Evolutionary conservation across 192 early-diverging fungal species (phyloP), one percentile per base, ranked within the genome.

Genomic region (Phycomyces nitens): DNA sequence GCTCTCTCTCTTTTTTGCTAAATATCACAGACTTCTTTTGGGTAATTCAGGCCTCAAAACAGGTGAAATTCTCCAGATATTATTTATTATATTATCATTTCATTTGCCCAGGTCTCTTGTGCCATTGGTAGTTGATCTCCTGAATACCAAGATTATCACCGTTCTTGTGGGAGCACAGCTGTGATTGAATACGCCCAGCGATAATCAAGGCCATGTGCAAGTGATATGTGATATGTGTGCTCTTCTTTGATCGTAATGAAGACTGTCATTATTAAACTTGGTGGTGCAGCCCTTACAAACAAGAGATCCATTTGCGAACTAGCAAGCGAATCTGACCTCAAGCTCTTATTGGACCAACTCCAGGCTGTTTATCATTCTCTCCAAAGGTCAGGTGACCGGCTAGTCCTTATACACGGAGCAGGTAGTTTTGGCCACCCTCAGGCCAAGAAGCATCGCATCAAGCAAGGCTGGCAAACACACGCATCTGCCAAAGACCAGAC

Each of bases 401-500:
- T 75, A 0, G 58, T 75, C 16, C 42, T 75, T 18, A 55, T 76
- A 29, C 74, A 76, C 40, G 74, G 74, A 16, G 74, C 66, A 18
- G 74, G 74, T 21, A 70, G 68, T 38, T 76, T 71, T 68, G 74
- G 74, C 22, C 74, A 76, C 27, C 74, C 74, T 15, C 74, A 67
- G 24, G 74, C 74, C 2, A 76, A 71, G 27, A 24, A 64, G 56
- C 64, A 67, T 38, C 16, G 50, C n/a, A 26, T 76, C 29, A 73
- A 68, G 9, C 24, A 57, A 6, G 71, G 71, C 10, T 63, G 60
- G 49, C 14, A 12, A 2, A 20, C 47, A 26, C 14, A 56, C 44
- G 26, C 38, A 9, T 29, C 29, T 43, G 60, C 10, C 21, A 22
- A 12, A 43, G 21, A 14, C 49, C 49, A 26, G 5, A 15, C n/a